Conservation (phyloP, 352 stramenopile genomes). For the Globisporangium nagaii region DNA sequence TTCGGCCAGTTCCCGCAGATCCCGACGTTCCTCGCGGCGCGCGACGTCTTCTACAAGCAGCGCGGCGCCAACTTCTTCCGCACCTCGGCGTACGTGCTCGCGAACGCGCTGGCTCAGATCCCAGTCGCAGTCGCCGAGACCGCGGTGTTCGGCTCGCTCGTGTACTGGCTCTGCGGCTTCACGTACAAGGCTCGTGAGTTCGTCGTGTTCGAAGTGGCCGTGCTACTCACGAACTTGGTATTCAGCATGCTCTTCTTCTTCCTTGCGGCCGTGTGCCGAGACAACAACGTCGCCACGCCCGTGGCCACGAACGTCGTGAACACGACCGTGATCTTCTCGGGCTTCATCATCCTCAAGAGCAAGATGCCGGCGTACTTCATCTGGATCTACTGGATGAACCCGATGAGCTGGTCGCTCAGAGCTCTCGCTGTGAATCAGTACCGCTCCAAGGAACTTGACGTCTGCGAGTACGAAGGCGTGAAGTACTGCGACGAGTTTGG, state of each 20-base stretch:
- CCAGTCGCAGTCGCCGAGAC: conserved; percentile 37
- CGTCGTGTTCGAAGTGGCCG: conserved; percentile 29
- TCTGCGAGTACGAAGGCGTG: conserved; percentile 17
- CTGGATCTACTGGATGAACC: conserved; percentile 51
- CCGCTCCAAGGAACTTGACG: conserved; percentile 14
- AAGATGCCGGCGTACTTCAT: conserved; percentile 33
- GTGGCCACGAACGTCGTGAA: conserved; percentile 25
- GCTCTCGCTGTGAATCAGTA: conserved; percentile 26
- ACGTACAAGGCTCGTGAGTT: conserved; percentile 16
- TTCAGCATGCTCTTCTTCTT: conserved; percentile 42
- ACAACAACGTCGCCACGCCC: conserved; percentile 26
- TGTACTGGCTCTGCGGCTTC: conserved; percentile 81
- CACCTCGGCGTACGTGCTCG: conserved; percentile 57
- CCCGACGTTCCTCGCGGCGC: conserved; percentile 53
- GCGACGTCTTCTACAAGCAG: conserved; percentile 77
- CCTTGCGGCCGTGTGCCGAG: conserved; percentile 19
- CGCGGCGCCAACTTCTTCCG: conserved; percentile 72
- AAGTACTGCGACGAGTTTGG: conserved; percentile 22
- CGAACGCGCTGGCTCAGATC: conserved; percentile 22
- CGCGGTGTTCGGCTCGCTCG: conserved; percentile 65
- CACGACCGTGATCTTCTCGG: conserved; percentile 38
- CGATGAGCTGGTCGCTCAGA: conserved; percentile 32
- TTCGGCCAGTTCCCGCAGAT: conserved; percentile 49
- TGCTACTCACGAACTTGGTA: conserved; percentile 30
- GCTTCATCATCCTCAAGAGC: conserved; percentile 25